Evolutionary conservation across 352 stramenopile species (phyloP).

Genomic region (Pythium phragmiticola): DNA sequence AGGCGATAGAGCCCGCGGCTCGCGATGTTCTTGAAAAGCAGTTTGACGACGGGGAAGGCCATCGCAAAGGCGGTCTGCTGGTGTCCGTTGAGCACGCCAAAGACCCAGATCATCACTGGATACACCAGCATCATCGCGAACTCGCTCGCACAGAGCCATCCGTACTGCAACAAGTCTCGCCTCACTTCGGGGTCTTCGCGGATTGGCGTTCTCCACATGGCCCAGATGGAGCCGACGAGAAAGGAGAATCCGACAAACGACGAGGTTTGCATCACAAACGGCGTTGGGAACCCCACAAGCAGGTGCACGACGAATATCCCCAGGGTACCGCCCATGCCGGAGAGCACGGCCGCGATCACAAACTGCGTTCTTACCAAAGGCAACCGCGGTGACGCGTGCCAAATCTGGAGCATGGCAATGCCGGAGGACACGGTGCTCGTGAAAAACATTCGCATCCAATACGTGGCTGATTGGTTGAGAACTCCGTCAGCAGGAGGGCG

Average conservation of each 20-base stretch:
- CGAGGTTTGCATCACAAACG: constrained; percentile 14
- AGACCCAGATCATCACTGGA: constrained; percentile 16
- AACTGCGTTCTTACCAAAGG: background rate
- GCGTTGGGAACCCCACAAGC: constrained; percentile 13
- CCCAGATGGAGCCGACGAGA: constrained; percentile 5
- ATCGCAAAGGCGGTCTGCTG: constrained; percentile 15
- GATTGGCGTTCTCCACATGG: constrained; percentile 1
- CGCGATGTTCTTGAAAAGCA: constrained; percentile 36
- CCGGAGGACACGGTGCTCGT: background rate
- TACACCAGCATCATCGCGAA: constrained; percentile 18
- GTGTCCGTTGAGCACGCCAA: constrained; percentile 1
- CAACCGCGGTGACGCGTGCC: background rate
- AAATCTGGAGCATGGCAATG: constrained; percentile 9
- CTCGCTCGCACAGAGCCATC: constrained; percentile 2
- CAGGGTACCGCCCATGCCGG: background rate
- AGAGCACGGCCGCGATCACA: background rate
- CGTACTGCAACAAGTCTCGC: background rate
- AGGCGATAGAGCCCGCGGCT: constrained; percentile 12
- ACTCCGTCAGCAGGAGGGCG: background rate
- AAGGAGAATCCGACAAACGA: constrained; percentile 11
- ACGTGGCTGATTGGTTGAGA: background rate
- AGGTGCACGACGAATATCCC: background rate
- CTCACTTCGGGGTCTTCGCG: background rate
- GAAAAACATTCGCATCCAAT: constrained; percentile 7
- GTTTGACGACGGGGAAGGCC: constrained; percentile 20